Base-by-base conservation (phyloP, 2,329 filamentous ascomycete genomes). In the Paraphaeosphaeria sporulosa region DNA sequence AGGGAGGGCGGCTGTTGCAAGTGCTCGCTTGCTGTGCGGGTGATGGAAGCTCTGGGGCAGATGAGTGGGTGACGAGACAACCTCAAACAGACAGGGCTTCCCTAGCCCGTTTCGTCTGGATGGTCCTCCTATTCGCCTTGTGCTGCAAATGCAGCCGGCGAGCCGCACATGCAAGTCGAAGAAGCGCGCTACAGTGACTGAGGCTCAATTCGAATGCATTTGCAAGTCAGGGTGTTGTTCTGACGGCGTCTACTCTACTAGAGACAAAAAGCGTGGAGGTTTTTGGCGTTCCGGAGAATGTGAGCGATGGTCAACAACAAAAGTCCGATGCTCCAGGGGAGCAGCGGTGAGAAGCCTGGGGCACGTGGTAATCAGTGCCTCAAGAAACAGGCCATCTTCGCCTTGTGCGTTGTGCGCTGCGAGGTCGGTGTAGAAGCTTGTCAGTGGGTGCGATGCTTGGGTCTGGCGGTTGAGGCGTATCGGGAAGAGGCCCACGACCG, bases 401-500 rank as follows among this genome's bases (percentile, higher is more conserved):
- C 63, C 53, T 62, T 54, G 49, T 46, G 55, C 60, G 63, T 60
- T 57, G 57, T 64, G 59, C 58, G 38, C 44, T 40, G 54, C 38
- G 67, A 58, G 61, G 57, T 65, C 60, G 55, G 65, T 59, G 58
- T 60, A 15, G 66, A 67, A 63, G 63, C 63, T 66, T 64, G 64
- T 62, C 38, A 15, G 51, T n/a, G 51, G 40, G 52, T 30, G 58
- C 54, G 57, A 66, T 63, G 67, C 65, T 67, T 70, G 66, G 63
- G 60, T 65, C 63, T 69, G 62, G 65, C 64, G 69, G 71, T 69
- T 66, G 70, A 63, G 56, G 56, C 49, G 63, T 55, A 64, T 67
- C 68, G 67, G 71, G 65, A 49, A 59, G 34, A 63, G 72, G 59
- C 69, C 71, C 71, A 70, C 71, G 71, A 61, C 60, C 58, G 61